Evolutionary conservation across 495 filamentous ascomycete species (phyloP), one percentile per base, ranked within the genome.

Genomic region (Penicillium mononematosum): DNA sequence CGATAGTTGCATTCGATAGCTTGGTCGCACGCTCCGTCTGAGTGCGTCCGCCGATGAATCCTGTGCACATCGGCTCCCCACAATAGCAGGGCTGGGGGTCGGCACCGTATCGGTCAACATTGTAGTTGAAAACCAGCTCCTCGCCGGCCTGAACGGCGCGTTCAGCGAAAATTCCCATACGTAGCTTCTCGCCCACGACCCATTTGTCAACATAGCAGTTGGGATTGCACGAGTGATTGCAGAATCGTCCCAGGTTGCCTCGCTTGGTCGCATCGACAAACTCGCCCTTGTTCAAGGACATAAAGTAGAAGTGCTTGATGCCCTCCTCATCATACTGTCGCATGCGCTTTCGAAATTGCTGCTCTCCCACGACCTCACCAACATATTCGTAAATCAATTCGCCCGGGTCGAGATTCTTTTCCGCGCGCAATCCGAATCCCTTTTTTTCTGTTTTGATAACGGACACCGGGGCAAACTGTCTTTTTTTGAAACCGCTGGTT

Each of bases 171-270:
- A 99, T 98, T 58, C 94, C 94, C 94, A 99, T 98, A 65, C 94
- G 93, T 69, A 97, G 75, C 76, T 96, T 97, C 65, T 95, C 89
- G n/a, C 92, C 92, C 36, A 98, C 92, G 47, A 99, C 91, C 94
- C 94, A 99, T 71, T 99, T 99, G 77, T 99, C 94, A 59, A 98
- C 93, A 74, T 94, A 98, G 75, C 93, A 97, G 65, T 99, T 99
- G 1, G 94, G 94, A 68, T 94, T 96, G 81, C 94, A 99, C 22
- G 95, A 98, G 63, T 99, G 94, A 69, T 99, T 99, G 81, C 95
- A 98, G 68, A 99, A 99, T 20, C 94, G 85, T 38, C 92, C 94
- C 14, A 99, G 82, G 66, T 97, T 96, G 38, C 94, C 94, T 68
- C 89, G 95, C 67, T 95, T 97, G 29, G 94, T 99, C 11, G 94